These are phyloP conservation scores for Prosopis cineraria DNA, from an alignment of 306 rosid genomes.

Conservation along the genomic window DNA sequence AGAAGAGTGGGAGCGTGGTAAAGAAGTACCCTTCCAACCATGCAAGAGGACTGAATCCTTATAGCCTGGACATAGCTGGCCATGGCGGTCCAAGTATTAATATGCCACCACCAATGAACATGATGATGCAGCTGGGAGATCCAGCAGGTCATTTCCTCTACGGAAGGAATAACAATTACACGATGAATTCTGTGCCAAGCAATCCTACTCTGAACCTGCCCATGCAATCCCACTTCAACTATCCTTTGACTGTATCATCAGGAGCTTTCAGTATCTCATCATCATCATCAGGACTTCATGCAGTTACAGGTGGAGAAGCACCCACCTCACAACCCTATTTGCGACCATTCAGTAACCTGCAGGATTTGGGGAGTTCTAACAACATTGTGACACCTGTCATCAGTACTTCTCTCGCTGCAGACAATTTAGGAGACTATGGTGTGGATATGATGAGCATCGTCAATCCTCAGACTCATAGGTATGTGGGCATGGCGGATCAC, in stretches of 20 bases:
- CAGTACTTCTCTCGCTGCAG: conserved; percentile 42
- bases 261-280: conserved; percentile 67
- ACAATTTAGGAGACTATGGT: conserved; percentile 47
- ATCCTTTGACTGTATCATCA: conserved; percentile 48
- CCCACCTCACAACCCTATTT: conserved; percentile 39
- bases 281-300: too few relatives aligned
- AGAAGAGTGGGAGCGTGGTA: conserved; percentile 65
- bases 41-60: conserved; percentile 61
- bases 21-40: conserved; percentile 73
- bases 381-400: conserved; percentile 42
- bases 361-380: conserved; percentile 43
- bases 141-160: conserved; percentile 52
- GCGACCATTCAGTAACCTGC: conserved; percentile 40
- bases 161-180: conserved; percentile 55
- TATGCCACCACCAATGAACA: conserved; percentile 49
- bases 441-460: conserved; percentile 51
- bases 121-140: conserved; percentile 62
- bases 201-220: conserved; percentile 24
- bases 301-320: neutral
- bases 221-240: conserved; percentile 49
- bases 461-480: conserved; percentile 41
- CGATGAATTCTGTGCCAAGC: conserved; percentile 3
- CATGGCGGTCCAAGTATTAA: neutral
- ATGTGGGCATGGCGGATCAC: conserved; percentile 55
- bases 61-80: conserved; percentile 50